Base-by-base conservation (phyloP, 2,329 filamentous ascomycete species). In the Verticillium nubilum region DNA sequence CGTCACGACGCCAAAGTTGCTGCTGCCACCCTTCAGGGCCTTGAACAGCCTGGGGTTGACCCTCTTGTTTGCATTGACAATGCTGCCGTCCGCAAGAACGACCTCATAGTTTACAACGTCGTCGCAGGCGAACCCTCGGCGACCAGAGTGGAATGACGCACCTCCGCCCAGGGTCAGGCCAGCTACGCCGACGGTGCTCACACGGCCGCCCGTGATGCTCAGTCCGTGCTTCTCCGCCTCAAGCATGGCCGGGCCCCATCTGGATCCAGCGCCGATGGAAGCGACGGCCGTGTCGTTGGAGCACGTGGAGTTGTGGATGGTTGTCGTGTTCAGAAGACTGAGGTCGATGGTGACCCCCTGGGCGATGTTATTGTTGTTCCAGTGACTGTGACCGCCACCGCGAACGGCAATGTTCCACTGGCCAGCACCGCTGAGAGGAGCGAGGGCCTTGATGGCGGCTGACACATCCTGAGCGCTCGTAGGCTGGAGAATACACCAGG, bases 351-450 rank as follows among this genome's bases (percentile, higher is more conserved):
- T 74, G n/a, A 80, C 67, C 2, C 77, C 78, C 2, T 69, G 71
- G 13, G 70, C 67, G 56, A 75, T 76, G 59, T 75, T 82, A 10
- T 77, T 78, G 7, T 72, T 69, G 13, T 74, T 66, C 62, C 74
- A 74, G 2, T 73, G 70, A 37, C 74, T 73, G 67, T 83, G 80
- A 0, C 80, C 81, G 27, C 80, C 81, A 61, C 79, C 77, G 42
- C 77, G 75, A 17, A 80, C 71, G 2, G 80, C 79, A 59, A 83
- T 80, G 35, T 68, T 65, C 67, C 70, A 72, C 53, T 71, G 62
- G 0, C 66, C 64, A 0, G 65, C 63, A 17, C 66, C 66, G 9
- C 61, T 60, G 5, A 66, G 63, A 1, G 55, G 17, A 10, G 29
- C 35, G 26, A 62, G 56, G 10, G 54, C 33, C 33, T 12, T 54